These are phyloP conservation scores for Elsinoe australis DNA, from an alignment of 2,329 filamentous ascomycete species.

Conservation along the genomic window DNA sequence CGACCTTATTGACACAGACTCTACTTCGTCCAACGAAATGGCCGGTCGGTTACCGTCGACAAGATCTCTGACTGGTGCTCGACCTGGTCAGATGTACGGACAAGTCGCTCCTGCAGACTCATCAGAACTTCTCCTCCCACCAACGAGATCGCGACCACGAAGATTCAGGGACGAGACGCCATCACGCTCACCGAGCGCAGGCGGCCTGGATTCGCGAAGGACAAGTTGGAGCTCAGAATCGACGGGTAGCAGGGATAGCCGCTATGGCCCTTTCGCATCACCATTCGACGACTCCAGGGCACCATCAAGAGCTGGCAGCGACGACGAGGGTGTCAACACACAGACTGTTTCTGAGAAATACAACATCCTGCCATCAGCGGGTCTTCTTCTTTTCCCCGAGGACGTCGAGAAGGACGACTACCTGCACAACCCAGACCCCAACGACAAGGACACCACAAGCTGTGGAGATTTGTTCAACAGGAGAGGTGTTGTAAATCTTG, in stretches of 20 bases:
- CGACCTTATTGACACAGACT: slow-evolving; percentile 39
- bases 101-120: slow-evolving; percentile 35
- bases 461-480: slow-evolving; percentile 56
- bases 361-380: slow-evolving; percentile 61
- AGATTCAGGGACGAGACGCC: slow-evolving; percentile 47
- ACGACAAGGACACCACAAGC: slow-evolving; percentile 51
- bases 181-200: slow-evolving; percentile 43
- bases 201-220: slow-evolving; percentile 50
- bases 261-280: slow-evolving; percentile 43
- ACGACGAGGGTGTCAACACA: slow-evolving; percentile 59
- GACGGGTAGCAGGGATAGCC: slow-evolving; percentile 46
- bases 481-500: slow-evolving; percentile 57
- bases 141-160: slow-evolving; percentile 40
- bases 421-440: slow-evolving; percentile 61
- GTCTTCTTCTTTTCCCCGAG: slow-evolving; percentile 60
- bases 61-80: slow-evolving; percentile 38
- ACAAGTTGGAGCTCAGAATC: slow-evolving; percentile 59
- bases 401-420: slow-evolving; percentile 68
- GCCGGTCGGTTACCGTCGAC: slow-evolving; percentile 36
- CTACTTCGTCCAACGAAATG: slow-evolving; percentile 29
- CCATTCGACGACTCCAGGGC: slow-evolving; percentile 55
- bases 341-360: slow-evolving; percentile 68
- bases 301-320: slow-evolving; percentile 54
- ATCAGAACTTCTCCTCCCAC: slow-evolving; percentile 46
- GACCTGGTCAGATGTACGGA: slow-evolving; percentile 28